Percentiles rank a stretch among this genome's conserved stretches.
Conservation (phyloP, 441 rosid species). For the Arabidopsis hybrid region DNA sequence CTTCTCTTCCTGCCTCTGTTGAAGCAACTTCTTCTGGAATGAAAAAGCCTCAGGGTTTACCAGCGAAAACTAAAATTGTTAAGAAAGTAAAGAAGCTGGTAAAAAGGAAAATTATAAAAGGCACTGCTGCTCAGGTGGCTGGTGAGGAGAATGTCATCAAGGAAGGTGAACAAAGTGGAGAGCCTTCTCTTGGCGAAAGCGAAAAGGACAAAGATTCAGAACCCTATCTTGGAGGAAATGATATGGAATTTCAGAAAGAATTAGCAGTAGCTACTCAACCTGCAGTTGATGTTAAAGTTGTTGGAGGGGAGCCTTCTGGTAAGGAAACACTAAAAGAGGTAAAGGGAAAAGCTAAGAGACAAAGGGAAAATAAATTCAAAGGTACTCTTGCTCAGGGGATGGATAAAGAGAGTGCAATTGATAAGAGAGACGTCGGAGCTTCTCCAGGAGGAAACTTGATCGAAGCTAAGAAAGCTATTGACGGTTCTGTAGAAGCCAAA, state of each 20-base stretch:
- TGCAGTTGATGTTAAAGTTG: conserved; percentile 10
- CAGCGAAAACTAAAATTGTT: conserved; percentile 20
- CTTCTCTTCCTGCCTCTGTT: conserved; percentile 16
- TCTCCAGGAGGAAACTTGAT: conserved; percentile 10
- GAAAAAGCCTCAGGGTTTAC: conserved; percentile 3
- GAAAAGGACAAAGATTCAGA: conserved; percentile 24
- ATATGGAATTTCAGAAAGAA: conserved; percentile 16
- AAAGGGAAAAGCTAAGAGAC: conserved; percentile 22
- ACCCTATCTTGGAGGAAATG: conserved; percentile 24
- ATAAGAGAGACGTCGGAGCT: conserved; percentile 12
- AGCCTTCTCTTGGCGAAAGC: conserved; percentile 28
- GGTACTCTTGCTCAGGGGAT: conserved; percentile 12
- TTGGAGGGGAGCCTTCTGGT: conserved; percentile 18
- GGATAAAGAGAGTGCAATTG: neutral
- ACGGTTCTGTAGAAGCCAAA: conserved; percentile 30
- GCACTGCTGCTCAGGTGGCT: conserved; percentile 28
- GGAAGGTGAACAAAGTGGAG: conserved; percentile 9
- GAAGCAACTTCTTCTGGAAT: conserved; percentile 35
- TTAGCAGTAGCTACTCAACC: conserved; percentile 7
- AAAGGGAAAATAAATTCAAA: conserved; percentile 11
- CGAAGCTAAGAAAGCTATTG: conserved; percentile 30
- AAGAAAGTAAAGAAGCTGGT: conserved; percentile 30
- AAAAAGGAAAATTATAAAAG: conserved; percentile 13
- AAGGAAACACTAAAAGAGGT: conserved; percentile 13
- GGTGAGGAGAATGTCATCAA: conserved; percentile 24